These are phyloP conservation scores for Capsicum chinense DNA, from an alignment of 257 asterid species.

Conservation along the genomic window DNA sequence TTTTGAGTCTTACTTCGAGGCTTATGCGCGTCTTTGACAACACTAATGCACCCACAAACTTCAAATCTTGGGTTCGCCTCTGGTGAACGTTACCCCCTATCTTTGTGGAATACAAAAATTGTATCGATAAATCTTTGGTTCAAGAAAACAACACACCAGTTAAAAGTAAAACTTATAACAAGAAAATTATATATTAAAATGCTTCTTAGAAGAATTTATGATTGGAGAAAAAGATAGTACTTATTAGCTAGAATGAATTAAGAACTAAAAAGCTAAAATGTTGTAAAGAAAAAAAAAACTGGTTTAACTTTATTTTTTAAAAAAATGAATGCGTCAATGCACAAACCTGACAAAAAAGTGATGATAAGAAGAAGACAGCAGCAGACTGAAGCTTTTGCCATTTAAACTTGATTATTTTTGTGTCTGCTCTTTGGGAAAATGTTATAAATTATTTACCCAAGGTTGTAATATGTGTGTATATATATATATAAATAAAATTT, in stretches of 20 bases:
- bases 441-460: neutral
- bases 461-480: neutral
- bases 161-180: neutral
- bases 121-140: neutral
- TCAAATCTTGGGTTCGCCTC: too few species aligned
- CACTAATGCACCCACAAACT: too few species aligned
- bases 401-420: neutral
- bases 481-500: neutral
- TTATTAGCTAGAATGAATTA: neutral
- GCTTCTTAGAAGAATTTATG: neutral
- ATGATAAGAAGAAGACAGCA: neutral
- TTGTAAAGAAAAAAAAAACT: neutral
- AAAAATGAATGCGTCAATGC: neutral
- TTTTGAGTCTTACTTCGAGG: too few species aligned
- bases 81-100: too few species aligned
- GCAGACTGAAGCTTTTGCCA: neutral
- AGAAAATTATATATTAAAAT: neutral
- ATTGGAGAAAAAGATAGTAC: neutral
- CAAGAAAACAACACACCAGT: neutral
- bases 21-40: too few species aligned
- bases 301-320: neutral
- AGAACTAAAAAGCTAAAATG: neutral
- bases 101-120: neutral
- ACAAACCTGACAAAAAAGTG: slow-evolving; percentile 2
- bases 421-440: neutral